Evolutionary conservation across 1,139 yeast species (phyloP), one percentile per base, ranked within the genome.

Genomic region (Scheffersomyces parashehatae): DNA sequence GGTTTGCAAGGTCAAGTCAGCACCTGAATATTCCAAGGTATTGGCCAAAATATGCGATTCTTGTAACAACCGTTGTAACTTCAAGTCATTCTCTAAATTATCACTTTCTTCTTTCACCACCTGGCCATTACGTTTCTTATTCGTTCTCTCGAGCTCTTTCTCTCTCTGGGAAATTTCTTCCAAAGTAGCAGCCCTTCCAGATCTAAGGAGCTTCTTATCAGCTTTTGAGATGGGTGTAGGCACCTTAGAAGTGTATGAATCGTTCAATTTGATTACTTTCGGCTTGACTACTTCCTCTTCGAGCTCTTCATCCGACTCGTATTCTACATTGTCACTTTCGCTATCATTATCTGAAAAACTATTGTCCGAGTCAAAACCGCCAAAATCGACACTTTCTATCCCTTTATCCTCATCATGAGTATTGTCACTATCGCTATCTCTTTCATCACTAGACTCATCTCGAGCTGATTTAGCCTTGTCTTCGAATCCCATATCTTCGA

Each of bases 1-100:
- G 1, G 89, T 86, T 44, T 80, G 78, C 41, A 89, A 65, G 0
- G 90, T 83, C 33, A 88, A 68, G 43, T 83, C 95, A 0, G 90
- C 96, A 16, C 96, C 97, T 1, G 93, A 83, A 45, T 70, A 71
- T 35, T 75, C 75, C 65, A 65, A 55, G 31, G 65, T 65, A 39
- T 81, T 81, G 12, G 91, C 77, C 43, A 93, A 69, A 32, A 93
- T 85, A 59, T 90, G 97, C 0, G 97, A 90, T 62, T 93, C 98
- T 48, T 77, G 76, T 31, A 93, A 70, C 36, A 93, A 77, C 45
- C 97, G 69, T 60, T 91, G 97, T 37, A 93, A 70, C 51, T 87
- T 95, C 26, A 90, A 57, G 63, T 91, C 98, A 53, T 91, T 88
- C 47, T 86, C 80, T 44, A 90, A 60, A 56, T 88, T 83, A 28